Evolutionary conservation across 768 basidiomycete species (phyloP).

Genomic region (Agaricus sinodeliciosus): DNA sequence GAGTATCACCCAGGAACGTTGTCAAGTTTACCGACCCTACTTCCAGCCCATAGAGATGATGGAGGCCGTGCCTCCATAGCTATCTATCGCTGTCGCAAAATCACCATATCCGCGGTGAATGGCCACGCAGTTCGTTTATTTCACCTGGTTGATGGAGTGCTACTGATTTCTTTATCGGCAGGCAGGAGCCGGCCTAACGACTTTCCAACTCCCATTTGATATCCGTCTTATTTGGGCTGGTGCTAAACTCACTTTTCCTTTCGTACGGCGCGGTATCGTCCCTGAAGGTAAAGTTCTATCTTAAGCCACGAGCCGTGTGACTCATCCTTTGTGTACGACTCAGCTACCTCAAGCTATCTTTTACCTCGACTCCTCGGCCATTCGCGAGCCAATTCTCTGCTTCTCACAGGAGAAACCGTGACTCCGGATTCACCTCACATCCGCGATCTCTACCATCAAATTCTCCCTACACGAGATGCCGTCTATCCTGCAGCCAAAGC

Average conservation of each 20-base stretch:
- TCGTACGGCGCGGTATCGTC: conserved; percentile 43
- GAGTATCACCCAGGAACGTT: not conserved
- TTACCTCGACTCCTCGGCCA: conserved; percentile 50
- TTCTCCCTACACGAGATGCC: conserved; percentile 40
- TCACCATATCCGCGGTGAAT: conserved; percentile 46
- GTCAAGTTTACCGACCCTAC: not conserved
- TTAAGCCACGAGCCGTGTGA: not conserved
- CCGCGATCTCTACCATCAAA: conserved; percentile 37
- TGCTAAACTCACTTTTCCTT: conserved; percentile 42
- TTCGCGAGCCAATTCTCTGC: conserved; percentile 43
- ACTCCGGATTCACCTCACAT: conserved; percentile 38
- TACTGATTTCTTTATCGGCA: conserved; percentile 9
- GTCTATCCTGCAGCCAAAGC: conserved; percentile 47
- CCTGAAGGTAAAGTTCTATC: conserved; percentile 35
- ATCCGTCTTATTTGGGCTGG: conserved; percentile 47
- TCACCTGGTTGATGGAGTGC: not conserved
- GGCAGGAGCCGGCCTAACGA: conserved; percentile 46
- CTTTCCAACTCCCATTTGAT: conserved; percentile 44
- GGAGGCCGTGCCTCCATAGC: conserved; percentile 42
- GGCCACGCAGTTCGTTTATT: conserved; percentile 36
- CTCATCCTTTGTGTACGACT: not conserved
- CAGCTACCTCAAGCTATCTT: conserved; percentile 32
- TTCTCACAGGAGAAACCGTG: conserved; percentile 40
- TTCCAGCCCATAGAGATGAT: conserved; percentile 39
- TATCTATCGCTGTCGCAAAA: conserved; percentile 47